Percentiles rank a stretch among this genome's conserved stretches.
These are phyloP conservation scores for Torrubiella hemipterigena DNA, from an alignment of 2,329 filamentous ascomycete genomes.

Conservation along the genomic window DNA sequence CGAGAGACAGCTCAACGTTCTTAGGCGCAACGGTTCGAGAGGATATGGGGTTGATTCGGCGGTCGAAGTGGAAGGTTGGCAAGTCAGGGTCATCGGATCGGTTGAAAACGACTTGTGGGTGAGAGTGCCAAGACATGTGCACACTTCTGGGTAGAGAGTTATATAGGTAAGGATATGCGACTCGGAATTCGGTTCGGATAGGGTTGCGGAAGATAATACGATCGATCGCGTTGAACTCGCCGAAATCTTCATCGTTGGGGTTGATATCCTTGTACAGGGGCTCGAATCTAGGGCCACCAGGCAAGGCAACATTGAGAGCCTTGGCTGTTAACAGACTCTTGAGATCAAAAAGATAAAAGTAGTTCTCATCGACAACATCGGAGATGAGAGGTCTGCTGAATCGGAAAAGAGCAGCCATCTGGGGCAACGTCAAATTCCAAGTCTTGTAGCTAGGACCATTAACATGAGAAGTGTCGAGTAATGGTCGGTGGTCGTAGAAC, in stretches of 20 bases:
- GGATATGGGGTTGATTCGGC: conserved; percentile 95
- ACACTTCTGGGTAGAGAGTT: conserved; percentile 94
- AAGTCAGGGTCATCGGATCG: conserved; percentile 78
- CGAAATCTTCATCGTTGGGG: conserved; percentile 97
- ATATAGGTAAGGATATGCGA: conserved; percentile 90
- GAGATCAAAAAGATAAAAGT: conserved; percentile 93
- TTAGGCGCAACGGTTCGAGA: conserved; percentile 88
- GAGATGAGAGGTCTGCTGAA: conserved; percentile 83
- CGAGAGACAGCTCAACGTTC: conserved; percentile 83
- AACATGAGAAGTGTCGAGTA: conserved; percentile 84
- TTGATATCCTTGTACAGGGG: conserved; percentile 97
- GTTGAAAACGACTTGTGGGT: conserved; percentile 87
- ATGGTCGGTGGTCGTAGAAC: conserved; percentile 91
- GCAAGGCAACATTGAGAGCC: conserved; percentile 90
- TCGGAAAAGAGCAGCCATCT: conserved; percentile 93
- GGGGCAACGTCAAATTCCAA: conserved; percentile 85
- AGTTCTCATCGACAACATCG: conserved; percentile 90
- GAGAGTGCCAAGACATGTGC: conserved; percentile 83
- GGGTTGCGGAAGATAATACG: conserved; percentile 96
- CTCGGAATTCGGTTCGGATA: conserved; percentile 89
- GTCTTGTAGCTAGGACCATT: conserved; percentile 94
- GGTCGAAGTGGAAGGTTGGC: conserved; percentile 95
- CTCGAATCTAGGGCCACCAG: conserved; percentile 94
- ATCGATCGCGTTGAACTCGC: conserved; percentile 98
- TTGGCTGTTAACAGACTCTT: conserved; percentile 95